Base-by-base conservation (phyloP, 73 alveolate species). In the Paramecium bursaria region DNA sequence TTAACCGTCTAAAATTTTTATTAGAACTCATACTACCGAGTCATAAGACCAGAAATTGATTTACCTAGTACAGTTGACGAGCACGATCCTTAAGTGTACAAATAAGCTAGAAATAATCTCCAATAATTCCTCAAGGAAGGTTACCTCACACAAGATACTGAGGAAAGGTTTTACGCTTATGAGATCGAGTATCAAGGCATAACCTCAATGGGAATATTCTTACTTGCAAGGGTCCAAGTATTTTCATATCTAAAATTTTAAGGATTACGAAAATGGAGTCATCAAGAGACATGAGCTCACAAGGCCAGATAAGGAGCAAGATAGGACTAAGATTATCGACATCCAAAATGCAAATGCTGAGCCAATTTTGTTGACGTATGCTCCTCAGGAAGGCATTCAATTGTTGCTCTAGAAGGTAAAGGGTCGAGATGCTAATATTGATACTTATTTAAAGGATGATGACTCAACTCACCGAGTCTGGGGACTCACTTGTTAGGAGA, bases 281-380 rank as follows among this genome's bases (percentile, higher is more conserved):
- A 92, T 92, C 33, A 92, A 92, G 90, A 92, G 73, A 49, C 97
- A 92, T 60, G 97, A 92, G 60, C 87, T 88, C 27, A 92, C 97
- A 0, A 57, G 94, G 33, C 89, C 90, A 35, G 86, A 92, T 77
- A 87, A 79, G 39, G 97, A 87, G 44, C 90, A 61, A 30, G 97
- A 90, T 73, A 75, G 97, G 30, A 91, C 94, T 22, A 86, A 79
- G 39, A 79, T 90, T 14, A 74, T 88, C 14, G 91, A 86, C 67
- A 74, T 85, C 48, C 86, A 90, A 48, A 73, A 90, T 47, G 97
- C 97, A 17, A 92, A 92, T 44, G 92, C 87, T 4, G 95, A 92
- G 2, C 97, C 97, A 3, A 94, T 88, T 11, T 87, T 90, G 85
- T 79, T 87, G 39, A 51, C 95, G 31, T 92, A 74, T 73, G 23